Evolutionary conservation across 345 rosid genomes (phyloP).

Genomic region (Salix brachista): DNA sequence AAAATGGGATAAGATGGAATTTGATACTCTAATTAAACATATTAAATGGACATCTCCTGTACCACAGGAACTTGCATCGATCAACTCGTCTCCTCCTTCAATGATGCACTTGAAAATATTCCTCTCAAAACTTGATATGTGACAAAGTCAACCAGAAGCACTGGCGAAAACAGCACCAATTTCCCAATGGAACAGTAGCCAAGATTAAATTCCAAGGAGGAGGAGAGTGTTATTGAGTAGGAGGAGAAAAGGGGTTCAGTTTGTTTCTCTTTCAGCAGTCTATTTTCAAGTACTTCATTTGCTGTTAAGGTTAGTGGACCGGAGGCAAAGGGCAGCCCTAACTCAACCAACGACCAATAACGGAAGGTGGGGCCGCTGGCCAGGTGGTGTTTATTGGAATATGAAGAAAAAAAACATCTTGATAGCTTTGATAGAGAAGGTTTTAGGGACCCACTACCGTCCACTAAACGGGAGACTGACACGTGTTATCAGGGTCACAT

Average conservation of each 20-base stretch:
- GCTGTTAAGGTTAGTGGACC: constrained; percentile 9
- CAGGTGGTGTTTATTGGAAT: constrained; percentile 1
- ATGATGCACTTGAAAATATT: neutral
- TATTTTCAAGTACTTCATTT: constrained; percentile 11
- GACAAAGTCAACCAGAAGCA: neutral
- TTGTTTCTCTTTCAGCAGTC: neutral
- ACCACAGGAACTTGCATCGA: too few species aligned
- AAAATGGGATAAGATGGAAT: neutral
- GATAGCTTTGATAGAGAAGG: too few species aligned
- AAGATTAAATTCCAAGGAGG: neutral
- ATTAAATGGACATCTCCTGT: too few species aligned
- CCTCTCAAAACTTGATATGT: neutral
- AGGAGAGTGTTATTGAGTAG: neutral
- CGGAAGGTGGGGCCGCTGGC: constrained; percentile 12
- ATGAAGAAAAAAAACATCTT: too few species aligned
- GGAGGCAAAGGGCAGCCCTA: constrained; percentile 14
- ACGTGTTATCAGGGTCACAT: constrained; percentile 12
- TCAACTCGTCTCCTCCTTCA: too few species aligned
- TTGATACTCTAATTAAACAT: neutral
- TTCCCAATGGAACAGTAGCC: neutral
- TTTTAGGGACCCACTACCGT: constrained; percentile 2
- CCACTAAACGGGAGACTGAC: constrained; percentile 13
- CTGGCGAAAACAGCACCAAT: neutral
- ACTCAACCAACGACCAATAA: constrained; percentile 26
- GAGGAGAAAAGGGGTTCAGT: neutral